Evolutionary conservation across 2,329 filamentous ascomycete genomes (phyloP).

Genomic region (Talaromyces atroroseus): DNA sequence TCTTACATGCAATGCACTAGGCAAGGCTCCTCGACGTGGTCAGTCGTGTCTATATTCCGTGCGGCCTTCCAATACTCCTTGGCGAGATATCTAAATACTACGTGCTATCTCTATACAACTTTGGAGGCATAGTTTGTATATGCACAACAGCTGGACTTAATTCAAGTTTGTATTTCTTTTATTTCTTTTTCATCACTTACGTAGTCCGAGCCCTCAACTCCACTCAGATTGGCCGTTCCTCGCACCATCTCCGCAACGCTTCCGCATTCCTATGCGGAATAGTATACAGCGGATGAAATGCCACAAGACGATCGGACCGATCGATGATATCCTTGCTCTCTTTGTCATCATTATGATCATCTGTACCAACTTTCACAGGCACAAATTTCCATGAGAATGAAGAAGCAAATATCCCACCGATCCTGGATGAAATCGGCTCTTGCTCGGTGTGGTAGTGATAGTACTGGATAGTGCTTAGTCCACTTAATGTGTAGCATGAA

Average conservation of each 20-base stretch:
- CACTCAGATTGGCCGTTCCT: constrained; percentile 19
- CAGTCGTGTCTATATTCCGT: neutral
- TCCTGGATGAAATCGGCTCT: constrained; percentile 22
- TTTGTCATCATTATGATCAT: constrained; percentile 46
- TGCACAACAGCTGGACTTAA: no score
- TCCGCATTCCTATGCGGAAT: constrained; percentile 68
- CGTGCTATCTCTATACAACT: neutral
- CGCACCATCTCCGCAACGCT: constrained; percentile 61
- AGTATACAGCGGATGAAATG: constrained; percentile 79
- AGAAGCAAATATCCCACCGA: constrained; percentile 27
- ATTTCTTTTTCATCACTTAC: neutral
- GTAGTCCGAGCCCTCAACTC: neutral
- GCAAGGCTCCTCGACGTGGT: neutral
- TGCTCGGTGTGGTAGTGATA: constrained; percentile 43
- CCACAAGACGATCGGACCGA: constrained; percentile 56
- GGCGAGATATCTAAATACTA: neutral
- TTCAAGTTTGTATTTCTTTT: no score
- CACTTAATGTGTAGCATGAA: constrained; percentile 83
- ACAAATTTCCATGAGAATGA: constrained; percentile 37
- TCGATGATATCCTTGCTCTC: constrained; percentile 21
- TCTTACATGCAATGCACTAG: neutral
- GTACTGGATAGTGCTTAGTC: constrained; percentile 77
- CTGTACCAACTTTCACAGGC: constrained; percentile 45
- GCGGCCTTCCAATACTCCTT: neutral
- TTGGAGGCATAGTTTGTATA: no score